Conservation (phyloP, 2,329 filamentous ascomycete species). For the Trichocomaceae sp. region DNA sequence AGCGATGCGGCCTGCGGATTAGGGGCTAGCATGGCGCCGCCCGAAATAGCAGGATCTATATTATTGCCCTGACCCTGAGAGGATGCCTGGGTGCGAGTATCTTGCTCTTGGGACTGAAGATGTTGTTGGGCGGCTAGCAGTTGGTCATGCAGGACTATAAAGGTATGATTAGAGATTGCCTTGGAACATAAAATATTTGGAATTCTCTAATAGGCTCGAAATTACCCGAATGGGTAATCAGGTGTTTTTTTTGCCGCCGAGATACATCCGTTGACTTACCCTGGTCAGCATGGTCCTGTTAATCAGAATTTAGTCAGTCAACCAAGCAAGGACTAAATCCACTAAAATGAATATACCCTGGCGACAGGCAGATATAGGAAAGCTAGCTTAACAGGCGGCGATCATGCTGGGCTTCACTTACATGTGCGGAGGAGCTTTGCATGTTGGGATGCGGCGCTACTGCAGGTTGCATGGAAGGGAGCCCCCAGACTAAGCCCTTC, state of each 20-base stretch:
- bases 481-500: not conserved
- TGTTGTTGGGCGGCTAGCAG: slow-evolving; percentile 48
- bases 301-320: not conserved
- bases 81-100: slow-evolving; percentile 30
- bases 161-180: not conserved
- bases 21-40: slow-evolving; percentile 43
- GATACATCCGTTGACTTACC: slow-evolving; percentile 27
- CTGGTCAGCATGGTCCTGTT: slow-evolving; percentile 37
- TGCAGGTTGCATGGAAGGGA: slow-evolving; percentile 38
- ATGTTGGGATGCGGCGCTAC: slow-evolving; percentile 44
- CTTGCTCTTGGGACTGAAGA: slow-evolving; percentile 41
- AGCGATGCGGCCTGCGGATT: slow-evolving; percentile 16
- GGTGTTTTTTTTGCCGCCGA: not conserved
- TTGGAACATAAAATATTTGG: too few relatives aligned
- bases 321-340: not conserved
- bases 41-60: slow-evolving; percentile 54
- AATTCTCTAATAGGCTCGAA: not conserved
- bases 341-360: not conserved
- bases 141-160: slow-evolving; percentile 55
- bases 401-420: slow-evolving; percentile 32
- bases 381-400: not conserved
- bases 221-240: not conserved
- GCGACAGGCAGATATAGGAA: not conserved
- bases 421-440: slow-evolving; percentile 47
- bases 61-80: slow-evolving; percentile 47